Conservation (phyloP, 495 filamentous ascomycete genomes). For the Penicillium riverlandense region DNA sequence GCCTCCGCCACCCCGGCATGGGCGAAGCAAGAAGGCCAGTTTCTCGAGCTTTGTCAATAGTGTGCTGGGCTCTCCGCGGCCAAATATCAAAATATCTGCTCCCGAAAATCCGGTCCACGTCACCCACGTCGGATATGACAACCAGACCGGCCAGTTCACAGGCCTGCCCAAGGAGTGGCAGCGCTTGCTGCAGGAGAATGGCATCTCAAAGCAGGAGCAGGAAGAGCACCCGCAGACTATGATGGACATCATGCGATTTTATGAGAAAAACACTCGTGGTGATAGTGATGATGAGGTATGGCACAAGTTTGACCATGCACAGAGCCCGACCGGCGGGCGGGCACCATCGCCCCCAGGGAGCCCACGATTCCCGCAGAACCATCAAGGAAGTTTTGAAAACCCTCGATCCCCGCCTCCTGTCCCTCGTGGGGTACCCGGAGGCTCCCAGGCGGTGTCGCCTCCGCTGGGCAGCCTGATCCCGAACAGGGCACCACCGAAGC, state of each 20-base stretch:
- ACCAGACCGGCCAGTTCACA: constrained; percentile 93
- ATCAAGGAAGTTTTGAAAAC: constrained; percentile 94
- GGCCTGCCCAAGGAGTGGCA: constrained; percentile 98
- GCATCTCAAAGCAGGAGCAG: constrained; percentile 93
- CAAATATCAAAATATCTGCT: constrained; percentile 78
- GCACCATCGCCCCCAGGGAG: constrained; percentile 73
- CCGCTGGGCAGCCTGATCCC: constrained; percentile 30
- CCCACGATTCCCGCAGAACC: constrained; percentile 85
- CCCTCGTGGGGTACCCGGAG: constrained; percentile 47
- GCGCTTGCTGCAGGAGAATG: constrained; percentile 85
- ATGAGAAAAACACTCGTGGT: constrained; percentile 83
- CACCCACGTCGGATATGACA: constrained; percentile 96
- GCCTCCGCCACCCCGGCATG: not conserved
- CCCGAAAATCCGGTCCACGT: constrained; percentile 97
- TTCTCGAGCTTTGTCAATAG: constrained; percentile 94
- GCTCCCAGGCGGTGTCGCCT: constrained; percentile 20
- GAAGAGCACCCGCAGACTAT: constrained; percentile 92
- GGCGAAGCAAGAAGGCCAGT: constrained; percentile 79
- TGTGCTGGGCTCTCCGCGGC: constrained; percentile 82
- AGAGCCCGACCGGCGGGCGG: constrained; percentile 24
- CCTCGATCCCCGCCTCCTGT: constrained; percentile 89
- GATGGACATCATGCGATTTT: constrained; percentile 91
- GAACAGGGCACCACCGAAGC: constrained; percentile 38
- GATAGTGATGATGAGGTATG: constrained; percentile 78
- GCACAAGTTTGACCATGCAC: constrained; percentile 90